Percentiles rank a stretch among this genome's conserved stretches.
phyloP scores from a whole-genome alignment of 2,329 filamentous ascomycete genomes.

The Pyrenophora teres region DNA sequence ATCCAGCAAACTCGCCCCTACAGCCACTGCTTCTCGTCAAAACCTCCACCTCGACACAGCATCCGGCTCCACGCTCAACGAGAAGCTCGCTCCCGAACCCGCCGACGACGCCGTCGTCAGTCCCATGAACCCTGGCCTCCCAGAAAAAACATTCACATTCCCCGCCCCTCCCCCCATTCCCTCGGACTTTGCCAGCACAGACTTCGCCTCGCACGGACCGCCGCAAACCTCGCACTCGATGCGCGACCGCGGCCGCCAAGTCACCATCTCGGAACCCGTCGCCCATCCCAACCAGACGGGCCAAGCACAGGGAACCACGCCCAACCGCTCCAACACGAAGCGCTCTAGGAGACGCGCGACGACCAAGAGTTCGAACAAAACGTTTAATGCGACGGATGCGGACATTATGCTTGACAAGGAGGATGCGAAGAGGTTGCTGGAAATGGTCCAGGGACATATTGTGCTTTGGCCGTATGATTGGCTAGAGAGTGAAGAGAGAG shows the following conservation, averaged over 20 bases:
- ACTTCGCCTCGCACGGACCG: constrained; percentile 13
- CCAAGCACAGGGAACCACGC: constrained; percentile 3
- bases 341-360: constrained; percentile 67
- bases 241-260: constrained; percentile 36
- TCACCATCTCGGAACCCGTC: constrained; percentile 36
- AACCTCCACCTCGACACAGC: constrained; percentile 27
- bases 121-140: constrained; percentile 31
- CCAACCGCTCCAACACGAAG: constrained; percentile 24
- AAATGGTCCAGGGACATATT: constrained; percentile 82
- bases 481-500: constrained; percentile 80
- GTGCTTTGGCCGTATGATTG: constrained; percentile 97
- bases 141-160: constrained; percentile 34
- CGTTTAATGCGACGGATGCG: constrained; percentile 71
- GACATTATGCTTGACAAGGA: constrained; percentile 65
- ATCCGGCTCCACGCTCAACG: constrained; percentile 30
- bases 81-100: constrained; percentile 37
- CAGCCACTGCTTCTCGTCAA: neutral
- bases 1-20: constrained; percentile 11
- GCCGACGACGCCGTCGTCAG: constrained; percentile 39
- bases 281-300: neutral
- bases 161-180: constrained; percentile 44
- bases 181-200: constrained; percentile 9
- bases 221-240: constrained; percentile 12
- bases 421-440: constrained; percentile 81
- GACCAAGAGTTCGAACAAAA: constrained; percentile 70